These are phyloP conservation scores for Strobilomyces dryophilus DNA, from an alignment of 768 basidiomycete species.

Conservation along the genomic window DNA sequence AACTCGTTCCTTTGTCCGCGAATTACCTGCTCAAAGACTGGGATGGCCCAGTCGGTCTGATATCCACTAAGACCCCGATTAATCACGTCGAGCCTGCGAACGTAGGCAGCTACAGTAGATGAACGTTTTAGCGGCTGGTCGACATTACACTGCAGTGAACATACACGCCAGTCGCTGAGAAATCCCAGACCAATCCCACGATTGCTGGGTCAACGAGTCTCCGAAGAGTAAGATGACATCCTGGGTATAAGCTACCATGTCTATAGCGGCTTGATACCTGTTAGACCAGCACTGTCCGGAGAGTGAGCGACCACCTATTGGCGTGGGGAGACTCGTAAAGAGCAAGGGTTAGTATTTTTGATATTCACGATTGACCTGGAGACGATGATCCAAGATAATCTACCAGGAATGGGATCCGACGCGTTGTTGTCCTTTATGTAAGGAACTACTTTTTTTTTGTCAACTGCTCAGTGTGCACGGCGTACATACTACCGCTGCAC, in stretches of 20 bases:
- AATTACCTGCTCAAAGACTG: constrained; percentile 68
- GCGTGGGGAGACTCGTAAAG: not conserved
- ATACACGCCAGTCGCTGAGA: constrained; percentile 56
- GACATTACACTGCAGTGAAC: not conserved
- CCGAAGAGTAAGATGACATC: constrained; percentile 75
- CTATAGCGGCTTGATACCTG: not conserved
- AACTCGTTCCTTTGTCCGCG: not conserved
- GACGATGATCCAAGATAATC: constrained; percentile 10
- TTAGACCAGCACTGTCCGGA: not conserved
- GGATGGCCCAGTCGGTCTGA: constrained; percentile 82
- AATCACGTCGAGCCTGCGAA: constrained; percentile 77
- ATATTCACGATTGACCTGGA: not conserved
- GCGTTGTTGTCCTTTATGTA: not conserved
- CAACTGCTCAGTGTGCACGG: too few species aligned
- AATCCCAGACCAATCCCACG: constrained; percentile 59
- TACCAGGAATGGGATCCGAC: not conserved
- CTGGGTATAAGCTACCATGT: constrained; percentile 51
- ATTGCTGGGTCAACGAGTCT: constrained; percentile 75
- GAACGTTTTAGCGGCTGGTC: not conserved
- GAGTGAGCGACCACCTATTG: not conserved
- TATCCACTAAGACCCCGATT: constrained; percentile 86
- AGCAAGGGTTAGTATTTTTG: not conserved
- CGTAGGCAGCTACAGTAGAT: constrained; percentile 68
- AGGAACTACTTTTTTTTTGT: too few species aligned
- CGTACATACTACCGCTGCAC: too few species aligned